Base-by-base conservation (phyloP, 139 green algal species). In the Auxenochlorella pyrenoidosa region DNA sequence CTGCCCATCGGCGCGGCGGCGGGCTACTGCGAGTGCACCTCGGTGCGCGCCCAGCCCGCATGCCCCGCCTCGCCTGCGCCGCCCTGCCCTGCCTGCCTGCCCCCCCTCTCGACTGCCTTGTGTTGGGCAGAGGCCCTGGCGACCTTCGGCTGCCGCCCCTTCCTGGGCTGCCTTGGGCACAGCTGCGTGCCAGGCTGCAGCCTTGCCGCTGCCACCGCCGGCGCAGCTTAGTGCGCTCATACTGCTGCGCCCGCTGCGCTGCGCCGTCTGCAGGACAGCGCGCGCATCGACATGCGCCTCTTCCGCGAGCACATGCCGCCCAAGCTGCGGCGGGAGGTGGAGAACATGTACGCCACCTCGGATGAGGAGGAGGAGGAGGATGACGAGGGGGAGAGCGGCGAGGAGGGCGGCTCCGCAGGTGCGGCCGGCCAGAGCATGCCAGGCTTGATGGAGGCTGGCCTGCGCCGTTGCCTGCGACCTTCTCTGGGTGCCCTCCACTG, bases 271-370 rank as follows among this genome's bases (percentile, higher is more conserved):
- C 86, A 79, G 19, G 94, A 98, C 88, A 91, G 75, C 72, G 95
- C 97, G 15, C 88, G 81, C 51, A 94, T 98, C 44, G 92, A 98
- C 87, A 98, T 98, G 95, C 73, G 87, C 16, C 88, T 98, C 32
- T 98, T 98, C 21, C 3, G 22, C 4, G 36, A 75, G 12, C 47
- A 88, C 84, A 90, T 90, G 87, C 13, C 38, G 19, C 38, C 81
- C 36, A 59, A 88, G 43, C 78, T 90, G 72, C 41, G 68, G 21
- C 75, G 75, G 18, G 32, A 86, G 68, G 75, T 79, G 59, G 78
- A 90, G 21, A 66, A 83, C n/a, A 71, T 72, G 80, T 81, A 84
- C 32, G 78, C 51, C 59, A 75, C 28, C 41, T 71, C 66, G 0
- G 43, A 70, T 18, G 77, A 86, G 0, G 75, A 90, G 34, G 76